phyloP scores from a whole-genome alignment of 148 eudicot genomes.

The Arctostaphylos glauca region DNA sequence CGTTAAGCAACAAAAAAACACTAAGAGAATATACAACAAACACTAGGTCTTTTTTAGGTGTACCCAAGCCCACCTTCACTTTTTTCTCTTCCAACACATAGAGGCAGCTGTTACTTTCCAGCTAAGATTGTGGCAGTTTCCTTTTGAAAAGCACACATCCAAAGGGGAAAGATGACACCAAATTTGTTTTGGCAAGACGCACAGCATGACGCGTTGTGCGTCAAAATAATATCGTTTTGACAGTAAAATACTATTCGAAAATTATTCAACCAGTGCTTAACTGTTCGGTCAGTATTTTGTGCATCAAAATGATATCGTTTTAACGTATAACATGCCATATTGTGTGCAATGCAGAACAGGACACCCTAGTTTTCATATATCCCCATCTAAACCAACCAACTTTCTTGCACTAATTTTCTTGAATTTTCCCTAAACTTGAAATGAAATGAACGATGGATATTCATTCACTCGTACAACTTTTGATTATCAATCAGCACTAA shows the following conservation, averaged over 20 bases:
- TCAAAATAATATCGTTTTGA: too few relatives aligned
- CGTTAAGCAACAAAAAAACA: too few relatives aligned
- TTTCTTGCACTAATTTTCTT: background rate
- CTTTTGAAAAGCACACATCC: background rate
- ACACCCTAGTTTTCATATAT: background rate
- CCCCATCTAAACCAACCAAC: background rate
- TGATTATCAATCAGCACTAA: too few relatives aligned
- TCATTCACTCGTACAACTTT: too few relatives aligned
- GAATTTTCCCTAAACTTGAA: background rate
- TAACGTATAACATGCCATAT: too few relatives aligned
- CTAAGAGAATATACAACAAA: background rate
- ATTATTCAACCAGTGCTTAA: too few relatives aligned
- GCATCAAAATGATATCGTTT: too few relatives aligned
- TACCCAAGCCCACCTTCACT: background rate
- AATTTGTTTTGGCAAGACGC: background rate
- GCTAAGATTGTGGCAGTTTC: background rate
- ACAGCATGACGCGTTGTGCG: too few relatives aligned
- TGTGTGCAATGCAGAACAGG: too few relatives aligned
- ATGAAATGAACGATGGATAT: too few relatives aligned
- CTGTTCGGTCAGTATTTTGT: too few relatives aligned
- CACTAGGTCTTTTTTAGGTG: constrained; percentile 2
- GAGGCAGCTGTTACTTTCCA: background rate
- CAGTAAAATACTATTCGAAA: too few relatives aligned
- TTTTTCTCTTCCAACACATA: background rate
- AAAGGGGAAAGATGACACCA: background rate